Conservation (phyloP, 75 land plant species). For the Adiantum capillusveneris region DNA sequence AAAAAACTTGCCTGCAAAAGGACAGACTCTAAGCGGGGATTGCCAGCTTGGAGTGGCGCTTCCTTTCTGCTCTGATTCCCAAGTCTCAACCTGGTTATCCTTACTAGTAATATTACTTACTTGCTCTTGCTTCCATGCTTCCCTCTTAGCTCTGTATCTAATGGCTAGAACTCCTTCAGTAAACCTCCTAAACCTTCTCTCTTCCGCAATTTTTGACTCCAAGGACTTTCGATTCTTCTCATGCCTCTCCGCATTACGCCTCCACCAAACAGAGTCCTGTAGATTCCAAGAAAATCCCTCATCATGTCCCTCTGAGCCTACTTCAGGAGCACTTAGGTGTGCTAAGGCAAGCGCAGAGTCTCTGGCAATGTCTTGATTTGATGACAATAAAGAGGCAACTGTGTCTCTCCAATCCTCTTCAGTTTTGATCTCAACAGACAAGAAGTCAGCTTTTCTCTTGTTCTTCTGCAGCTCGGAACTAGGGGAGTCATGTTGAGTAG, state of each 20-base stretch:
- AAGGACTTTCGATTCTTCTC: conserved; percentile 13
- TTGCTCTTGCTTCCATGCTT: conserved; percentile 59
- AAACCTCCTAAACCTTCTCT: conserved; percentile 29
- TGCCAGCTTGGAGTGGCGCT: too few species aligned
- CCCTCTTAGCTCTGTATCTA: conserved; percentile 47
- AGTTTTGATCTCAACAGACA: too few species aligned
- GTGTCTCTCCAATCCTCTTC: not conserved
- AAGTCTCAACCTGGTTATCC: too few species aligned
- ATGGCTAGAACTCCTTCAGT: conserved; percentile 52
- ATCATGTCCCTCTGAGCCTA: not conserved
- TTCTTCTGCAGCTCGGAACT: too few species aligned
- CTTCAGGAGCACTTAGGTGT: conserved; percentile 7
- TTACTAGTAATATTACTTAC: not conserved
- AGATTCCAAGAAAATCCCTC: conserved; percentile 7
- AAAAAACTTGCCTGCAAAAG: too few species aligned
- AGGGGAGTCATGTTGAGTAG: too few species aligned
- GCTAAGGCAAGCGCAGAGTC: conserved; percentile 8
- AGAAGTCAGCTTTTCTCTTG: too few species aligned
- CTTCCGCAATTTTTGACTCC: conserved; percentile 30
- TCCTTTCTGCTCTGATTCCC: too few species aligned
- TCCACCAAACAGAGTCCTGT: conserved; percentile 14
- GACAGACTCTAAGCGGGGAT: too few species aligned
- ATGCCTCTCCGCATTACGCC: conserved; percentile 11
- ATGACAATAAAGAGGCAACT: conserved; percentile 1
- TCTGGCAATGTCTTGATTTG: conserved; percentile 13